These are phyloP conservation scores for Boletus vermiculosoides DNA, from an alignment of 768 basidiomycete genomes.

Conservation along the genomic window DNA sequence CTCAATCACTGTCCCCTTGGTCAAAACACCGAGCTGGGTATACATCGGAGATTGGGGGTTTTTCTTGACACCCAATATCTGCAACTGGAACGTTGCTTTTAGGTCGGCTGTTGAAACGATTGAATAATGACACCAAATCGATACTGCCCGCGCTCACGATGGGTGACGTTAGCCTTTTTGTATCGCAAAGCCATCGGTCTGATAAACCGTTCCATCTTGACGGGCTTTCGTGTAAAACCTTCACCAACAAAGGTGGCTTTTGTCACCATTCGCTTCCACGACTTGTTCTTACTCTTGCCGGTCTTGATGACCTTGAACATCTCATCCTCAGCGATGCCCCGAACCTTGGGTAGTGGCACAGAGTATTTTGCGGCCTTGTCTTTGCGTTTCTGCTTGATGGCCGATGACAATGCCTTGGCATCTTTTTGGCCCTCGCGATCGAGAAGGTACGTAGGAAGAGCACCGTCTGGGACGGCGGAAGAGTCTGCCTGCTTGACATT, in stretches of 20 bases:
- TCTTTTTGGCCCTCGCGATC: constrained; percentile 99
- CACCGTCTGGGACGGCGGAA: constrained; percentile 80
- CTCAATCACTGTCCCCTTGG: constrained; percentile 97
- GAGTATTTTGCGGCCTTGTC: constrained; percentile 99
- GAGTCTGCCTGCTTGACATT: constrained; percentile 94
- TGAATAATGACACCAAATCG: background rate
- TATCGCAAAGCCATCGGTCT: constrained; percentile 96
- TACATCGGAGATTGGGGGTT: constrained; percentile 99
- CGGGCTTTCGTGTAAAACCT: constrained; percentile 96
- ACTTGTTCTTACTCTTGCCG: constrained; percentile 92
- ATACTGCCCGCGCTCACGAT: constrained; percentile 60
- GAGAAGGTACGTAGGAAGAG: constrained; percentile 91
- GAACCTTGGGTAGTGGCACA: constrained; percentile 93
- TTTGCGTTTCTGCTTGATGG: constrained; percentile 98
- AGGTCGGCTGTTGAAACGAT: constrained; percentile 66
- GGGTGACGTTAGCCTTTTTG: constrained; percentile 98
- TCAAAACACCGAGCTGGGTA: constrained; percentile 93
- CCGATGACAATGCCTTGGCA: constrained; percentile 92
- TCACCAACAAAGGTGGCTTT: constrained; percentile 99
- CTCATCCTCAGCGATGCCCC: constrained; percentile 98
- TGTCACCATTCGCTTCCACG: constrained; percentile 99
- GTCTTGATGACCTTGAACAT: constrained; percentile 99
- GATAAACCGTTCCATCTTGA: constrained; percentile 98
- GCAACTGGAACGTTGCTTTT: constrained; percentile 98
- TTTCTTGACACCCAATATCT: constrained; percentile 98